Evolutionary conservation across 2,329 filamentous ascomycete species (phyloP).

Genomic region (Sporothrix brunneoviolacea): DNA sequence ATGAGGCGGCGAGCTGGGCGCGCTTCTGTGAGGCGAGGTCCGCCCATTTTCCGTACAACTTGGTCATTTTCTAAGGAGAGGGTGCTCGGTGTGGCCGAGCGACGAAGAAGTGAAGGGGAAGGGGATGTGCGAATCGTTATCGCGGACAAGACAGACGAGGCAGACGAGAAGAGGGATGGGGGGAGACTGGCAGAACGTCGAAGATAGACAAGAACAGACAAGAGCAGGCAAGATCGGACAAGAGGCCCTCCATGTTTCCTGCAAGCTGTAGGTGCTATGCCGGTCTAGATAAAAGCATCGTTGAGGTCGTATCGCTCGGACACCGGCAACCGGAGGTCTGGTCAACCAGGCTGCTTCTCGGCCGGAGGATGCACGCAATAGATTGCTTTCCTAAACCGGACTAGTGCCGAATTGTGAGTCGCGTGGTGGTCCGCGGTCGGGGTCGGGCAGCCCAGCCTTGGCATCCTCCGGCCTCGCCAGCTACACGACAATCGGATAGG

Average conservation of each 20-base stretch:
- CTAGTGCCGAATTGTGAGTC: conserved; percentile 4
- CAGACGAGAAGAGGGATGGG: no score
- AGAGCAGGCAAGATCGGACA: not conserved
- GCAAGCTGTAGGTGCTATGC: no score
- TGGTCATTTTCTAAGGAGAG: no score
- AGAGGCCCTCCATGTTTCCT: not conserved
- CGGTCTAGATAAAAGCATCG: no score
- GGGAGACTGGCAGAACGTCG: no score
- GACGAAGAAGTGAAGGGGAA: no score
- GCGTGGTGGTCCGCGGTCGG: not conserved
- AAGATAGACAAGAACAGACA: not conserved
- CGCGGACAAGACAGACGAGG: not conserved
- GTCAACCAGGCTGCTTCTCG: not conserved
- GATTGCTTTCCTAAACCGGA: conserved; percentile 13
- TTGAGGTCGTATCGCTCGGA: no score
- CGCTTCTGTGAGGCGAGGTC: conserved; percentile 37
- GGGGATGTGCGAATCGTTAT: not conserved
- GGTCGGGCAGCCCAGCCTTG: no score
- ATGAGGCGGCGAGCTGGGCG: conserved; percentile 36
- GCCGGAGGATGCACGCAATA: not conserved
- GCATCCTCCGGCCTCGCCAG: no score
- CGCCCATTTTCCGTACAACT: conserved; percentile 36
- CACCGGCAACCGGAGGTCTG: no score
- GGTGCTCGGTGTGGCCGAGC: no score
- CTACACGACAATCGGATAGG: no score